Evolutionary conservation across 1,284 basidiomycete genomes (phyloP).

Genomic region (Porogramme epimiltina): DNA sequence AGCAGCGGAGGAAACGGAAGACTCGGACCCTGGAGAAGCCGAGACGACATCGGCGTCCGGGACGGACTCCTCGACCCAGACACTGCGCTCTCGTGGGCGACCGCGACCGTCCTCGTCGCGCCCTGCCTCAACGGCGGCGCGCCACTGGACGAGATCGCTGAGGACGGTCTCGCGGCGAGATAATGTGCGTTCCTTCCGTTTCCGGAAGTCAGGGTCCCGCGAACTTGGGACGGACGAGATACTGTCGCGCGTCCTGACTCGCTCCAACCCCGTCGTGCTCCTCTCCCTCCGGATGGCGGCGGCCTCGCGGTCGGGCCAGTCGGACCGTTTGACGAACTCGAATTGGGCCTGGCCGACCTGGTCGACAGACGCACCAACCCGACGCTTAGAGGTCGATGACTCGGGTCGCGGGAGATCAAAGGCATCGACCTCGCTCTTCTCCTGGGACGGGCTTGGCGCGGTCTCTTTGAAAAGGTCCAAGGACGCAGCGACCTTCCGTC

Average conservation of each 20-base stretch:
- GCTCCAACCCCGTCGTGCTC: constrained; percentile 59
- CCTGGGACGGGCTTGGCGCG: constrained; percentile 42
- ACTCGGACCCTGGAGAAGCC: constrained; percentile 25
- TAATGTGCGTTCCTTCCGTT: constrained; percentile 40
- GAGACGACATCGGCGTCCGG: constrained; percentile 20
- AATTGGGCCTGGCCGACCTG: constrained; percentile 68
- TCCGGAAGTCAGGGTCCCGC: constrained; percentile 37
- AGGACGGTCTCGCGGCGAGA: constrained; percentile 42
- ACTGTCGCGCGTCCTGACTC: constrained; percentile 53
- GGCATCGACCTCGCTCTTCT: constrained; percentile 42
- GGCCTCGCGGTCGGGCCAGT: constrained; percentile 77
- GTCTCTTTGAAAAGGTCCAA: constrained; percentile 82
- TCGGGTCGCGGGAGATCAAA: constrained; percentile 30
- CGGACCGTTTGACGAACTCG: constrained; percentile 79
- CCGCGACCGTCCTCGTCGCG: constrained; percentile 53
- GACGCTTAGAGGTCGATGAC: constrained; percentile 37
- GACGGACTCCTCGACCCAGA: constrained; percentile 26
- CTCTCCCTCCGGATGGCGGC: constrained; percentile 67
- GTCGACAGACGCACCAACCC: constrained; percentile 45
- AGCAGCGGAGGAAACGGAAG: constrained; percentile 27
- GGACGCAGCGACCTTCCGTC: constrained; percentile 78
- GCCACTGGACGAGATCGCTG: constrained; percentile 51
- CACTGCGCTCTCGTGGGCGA: constrained; percentile 51
- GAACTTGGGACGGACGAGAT: constrained; percentile 30
- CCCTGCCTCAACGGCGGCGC: constrained; percentile 43